These are phyloP conservation scores for Lagenidium sp. DNA, from an alignment of 352 stramenopile genomes.

Conservation along the genomic window DNA sequence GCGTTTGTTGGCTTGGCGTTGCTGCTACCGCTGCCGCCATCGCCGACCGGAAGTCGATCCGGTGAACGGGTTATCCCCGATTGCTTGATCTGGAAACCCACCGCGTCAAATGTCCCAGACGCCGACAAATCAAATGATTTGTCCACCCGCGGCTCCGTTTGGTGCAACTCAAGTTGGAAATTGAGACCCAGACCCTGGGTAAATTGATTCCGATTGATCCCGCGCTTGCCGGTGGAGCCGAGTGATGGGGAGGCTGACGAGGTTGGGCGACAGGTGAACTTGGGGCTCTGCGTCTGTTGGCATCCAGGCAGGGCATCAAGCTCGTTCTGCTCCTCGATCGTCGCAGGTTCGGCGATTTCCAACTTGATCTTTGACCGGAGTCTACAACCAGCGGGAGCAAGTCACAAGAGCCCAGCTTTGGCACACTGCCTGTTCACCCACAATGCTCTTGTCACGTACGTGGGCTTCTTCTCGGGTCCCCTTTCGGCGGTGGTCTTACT, in stretches of 20 bases:
- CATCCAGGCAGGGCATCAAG: slow-evolving; percentile 15
- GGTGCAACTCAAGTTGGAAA: slow-evolving; percentile 68
- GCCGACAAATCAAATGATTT: slow-evolving; percentile 75
- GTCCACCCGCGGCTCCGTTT: slow-evolving; percentile 47
- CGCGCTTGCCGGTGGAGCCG: slow-evolving; percentile 45
- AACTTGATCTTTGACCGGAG: slow-evolving; percentile 63
- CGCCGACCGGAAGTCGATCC: slow-evolving; percentile 19
- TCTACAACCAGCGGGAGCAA: slow-evolving; percentile 10
- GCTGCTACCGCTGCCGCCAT: slow-evolving; percentile 10
- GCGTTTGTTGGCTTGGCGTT: slow-evolving; percentile 37
- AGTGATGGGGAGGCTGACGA: slow-evolving; percentile 21
- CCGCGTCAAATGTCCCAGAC: slow-evolving; percentile 73
- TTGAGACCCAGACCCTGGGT: slow-evolving; percentile 50
- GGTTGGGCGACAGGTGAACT: slow-evolving; percentile 19
- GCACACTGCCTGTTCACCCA: too few species aligned
- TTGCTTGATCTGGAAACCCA: slow-evolving; percentile 80
- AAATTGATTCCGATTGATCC: slow-evolving; percentile 60
- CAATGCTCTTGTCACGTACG: slow-evolving; percentile 10
- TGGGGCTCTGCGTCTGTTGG: slow-evolving; percentile 34
- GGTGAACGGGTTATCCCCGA: slow-evolving; percentile 63
- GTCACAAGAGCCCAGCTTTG: too few species aligned
- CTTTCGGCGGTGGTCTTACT: slow-evolving; percentile 15
- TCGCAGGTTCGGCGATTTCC: slow-evolving; percentile 46
- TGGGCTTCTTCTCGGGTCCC: slow-evolving; percentile 46
- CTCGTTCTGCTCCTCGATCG: slow-evolving; percentile 18